Conservation (phyloP, 305 asterid species). For the Fraxinus floribunda region DNA sequence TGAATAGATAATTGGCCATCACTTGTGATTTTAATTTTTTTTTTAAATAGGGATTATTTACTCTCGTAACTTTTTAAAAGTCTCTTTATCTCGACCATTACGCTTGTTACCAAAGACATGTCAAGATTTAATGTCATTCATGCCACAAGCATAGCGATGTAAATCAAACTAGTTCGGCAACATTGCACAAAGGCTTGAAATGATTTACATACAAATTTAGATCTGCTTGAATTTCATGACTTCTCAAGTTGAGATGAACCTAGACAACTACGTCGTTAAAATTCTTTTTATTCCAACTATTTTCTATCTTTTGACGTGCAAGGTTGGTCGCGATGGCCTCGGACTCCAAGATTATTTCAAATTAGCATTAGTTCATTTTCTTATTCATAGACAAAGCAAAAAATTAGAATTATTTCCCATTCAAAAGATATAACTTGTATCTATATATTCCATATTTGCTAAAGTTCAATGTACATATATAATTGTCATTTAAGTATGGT, state of each 20-base stretch:
- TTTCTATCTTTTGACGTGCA: background rate
- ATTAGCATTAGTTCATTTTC: background rate
- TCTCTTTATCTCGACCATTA: background rate
- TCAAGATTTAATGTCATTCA: background rate
- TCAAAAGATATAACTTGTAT: background rate
- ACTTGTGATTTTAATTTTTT: background rate
- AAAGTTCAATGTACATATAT: background rate
- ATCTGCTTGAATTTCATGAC: background rate
- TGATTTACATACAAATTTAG: background rate
- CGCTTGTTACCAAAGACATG: background rate
- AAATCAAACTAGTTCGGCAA: background rate
- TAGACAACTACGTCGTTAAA: background rate
- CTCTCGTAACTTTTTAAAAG: background rate
- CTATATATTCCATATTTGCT: background rate
- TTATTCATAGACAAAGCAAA: background rate
- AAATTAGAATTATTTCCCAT: background rate
- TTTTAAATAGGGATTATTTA: background rate
- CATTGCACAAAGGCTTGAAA: background rate
- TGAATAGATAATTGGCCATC: background rate
- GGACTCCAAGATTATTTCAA: background rate
- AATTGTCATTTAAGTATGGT: constrained; percentile 7
- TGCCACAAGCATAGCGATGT: background rate
- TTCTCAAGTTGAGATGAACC: background rate
- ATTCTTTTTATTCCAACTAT: background rate
- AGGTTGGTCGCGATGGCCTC: background rate